Evolutionary conservation across 805 yeast genomes (phyloP), one percentile per base, ranked within the genome.

Genomic region (Starmera pachycereana): DNA sequence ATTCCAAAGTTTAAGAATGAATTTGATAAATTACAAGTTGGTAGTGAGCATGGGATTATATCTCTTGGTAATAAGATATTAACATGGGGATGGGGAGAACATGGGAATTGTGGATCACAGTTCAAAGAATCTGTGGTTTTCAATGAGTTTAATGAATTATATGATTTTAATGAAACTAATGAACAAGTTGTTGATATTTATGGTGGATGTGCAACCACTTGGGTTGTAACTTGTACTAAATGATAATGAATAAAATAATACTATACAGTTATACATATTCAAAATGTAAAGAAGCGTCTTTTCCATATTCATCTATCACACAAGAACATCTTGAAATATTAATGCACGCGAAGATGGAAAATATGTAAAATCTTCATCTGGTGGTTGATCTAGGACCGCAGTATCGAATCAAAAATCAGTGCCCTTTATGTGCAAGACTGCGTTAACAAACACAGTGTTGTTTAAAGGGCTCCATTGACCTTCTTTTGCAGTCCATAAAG

Each of bases 81-180:
- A 40, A 71, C 89, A 2, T 92, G 97, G 97, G 98, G 98, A 1
- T 90, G 98, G 98, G 97, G 96, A 12, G 97, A 92, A 53, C 98
- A 90, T 58, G 98, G 98, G 0, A 90, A 90, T 55, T 90, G 97
- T 61, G 95, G 96, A 0, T 37, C 47, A 4, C 27, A 22, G 7
- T 22, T 6, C 5, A 22, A 27, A 10, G 2, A 47, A 43, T 11
- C 48, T 10, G 36, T 57, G 42, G 31, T 61, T 38, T 37, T 71
- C 62, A 38, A 37, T 36, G 63, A 68, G 3, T 67, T 59, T 43
- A 60, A 57, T 43, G 52, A 58, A 34, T 46, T 69, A 16, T 70
- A 70, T 40, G 41, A 38, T 8, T 31, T 70, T 4, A 63, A 65
- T 47, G 28, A 36, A 13, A 34, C 30, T 9, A 29, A 25, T 1